A percentile compares a stretch with the other conserved stretches of the same genome.
Evolutionary conservation across 2,329 filamentous ascomycete species (phyloP).

Genomic region (Phyllosticta capitalensis): DNA sequence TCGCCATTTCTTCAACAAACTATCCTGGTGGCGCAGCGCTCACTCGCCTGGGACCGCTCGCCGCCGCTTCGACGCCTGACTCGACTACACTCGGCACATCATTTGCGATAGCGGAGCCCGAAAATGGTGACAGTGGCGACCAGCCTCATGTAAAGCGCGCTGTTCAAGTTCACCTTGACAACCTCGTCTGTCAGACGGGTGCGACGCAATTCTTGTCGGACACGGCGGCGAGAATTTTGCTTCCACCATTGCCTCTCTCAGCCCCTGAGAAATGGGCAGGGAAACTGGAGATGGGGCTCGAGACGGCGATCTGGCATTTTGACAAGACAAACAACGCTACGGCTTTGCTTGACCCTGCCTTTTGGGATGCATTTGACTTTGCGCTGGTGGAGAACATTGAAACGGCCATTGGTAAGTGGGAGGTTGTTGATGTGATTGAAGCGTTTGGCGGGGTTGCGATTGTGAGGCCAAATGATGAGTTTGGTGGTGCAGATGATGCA

Average conservation of each 20-base stretch:
- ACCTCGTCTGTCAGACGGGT: slow-evolving; percentile 54
- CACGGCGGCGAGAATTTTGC: slow-evolving; percentile 12
- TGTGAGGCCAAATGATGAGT: slow-evolving; percentile 34
- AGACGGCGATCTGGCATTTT: slow-evolving; percentile 40
- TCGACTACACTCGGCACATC: slow-evolving; percentile 11
- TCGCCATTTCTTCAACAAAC: slow-evolving; percentile 76
- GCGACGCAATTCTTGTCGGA: slow-evolving; percentile 50
- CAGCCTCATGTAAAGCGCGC: neutral
- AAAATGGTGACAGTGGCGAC: slow-evolving; percentile 16
- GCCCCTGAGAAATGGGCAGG: neutral
- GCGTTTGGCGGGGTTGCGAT: slow-evolving; percentile 43
- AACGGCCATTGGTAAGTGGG: slow-evolving; percentile 43
- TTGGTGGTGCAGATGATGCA: slow-evolving; percentile 16
- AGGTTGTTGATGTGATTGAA: slow-evolving; percentile 39
- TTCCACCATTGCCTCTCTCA: neutral
- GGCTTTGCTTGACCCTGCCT: slow-evolving; percentile 38
- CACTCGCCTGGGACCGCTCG: slow-evolving; percentile 28
- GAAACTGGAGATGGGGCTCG: neutral
- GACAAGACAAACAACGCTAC: slow-evolving; percentile 50
- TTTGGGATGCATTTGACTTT: slow-evolving; percentile 53
- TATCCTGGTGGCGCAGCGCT: slow-evolving; percentile 87
- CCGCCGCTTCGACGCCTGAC: slow-evolving; percentile 15
- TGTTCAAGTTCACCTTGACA: slow-evolving; percentile 47
- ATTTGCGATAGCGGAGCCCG: slow-evolving; percentile 12
- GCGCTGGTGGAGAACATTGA: slow-evolving; percentile 44